Percentiles rank a stretch among this genome's conserved stretches.
Conservation (phyloP, 1,284 basidiomycete genomes). For the Irpex rosettiformis region DNA sequence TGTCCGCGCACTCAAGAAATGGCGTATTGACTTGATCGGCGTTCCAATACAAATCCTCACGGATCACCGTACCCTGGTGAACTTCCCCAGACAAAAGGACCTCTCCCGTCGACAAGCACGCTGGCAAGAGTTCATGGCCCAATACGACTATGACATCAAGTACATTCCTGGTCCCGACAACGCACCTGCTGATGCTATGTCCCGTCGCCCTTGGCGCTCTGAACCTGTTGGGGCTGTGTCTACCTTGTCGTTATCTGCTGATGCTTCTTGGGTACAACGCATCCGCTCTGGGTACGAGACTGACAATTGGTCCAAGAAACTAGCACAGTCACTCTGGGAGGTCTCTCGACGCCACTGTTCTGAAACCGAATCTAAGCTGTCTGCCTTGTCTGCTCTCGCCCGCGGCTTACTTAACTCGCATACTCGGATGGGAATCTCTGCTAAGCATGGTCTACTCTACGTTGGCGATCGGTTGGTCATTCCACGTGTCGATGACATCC, state of each 20-base stretch:
- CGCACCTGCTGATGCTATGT: conserved; percentile 6
- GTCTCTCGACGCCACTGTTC: not conserved
- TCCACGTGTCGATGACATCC: conserved; percentile 8
- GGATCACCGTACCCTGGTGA: not conserved
- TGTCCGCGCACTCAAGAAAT: conserved; percentile 8
- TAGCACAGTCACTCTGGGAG: not conserved
- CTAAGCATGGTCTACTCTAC: not conserved
- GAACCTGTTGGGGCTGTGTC: not conserved
- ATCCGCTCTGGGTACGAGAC: not conserved
- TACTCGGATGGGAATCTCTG: not conserved
- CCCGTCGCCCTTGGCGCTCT: conserved; percentile 11
- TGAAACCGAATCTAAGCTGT: not conserved
- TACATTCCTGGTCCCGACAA: conserved; percentile 25
- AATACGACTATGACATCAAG: not conserved
- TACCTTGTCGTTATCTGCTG: not conserved
- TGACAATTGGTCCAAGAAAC: not conserved
- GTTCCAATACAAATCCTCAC: not conserved
- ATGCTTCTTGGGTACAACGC: not conserved
- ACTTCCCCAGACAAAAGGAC: conserved; percentile 3
- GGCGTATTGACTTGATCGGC: conserved; percentile 1
- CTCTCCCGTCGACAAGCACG: conserved; percentile 3
- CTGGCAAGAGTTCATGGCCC: conserved; percentile 5
- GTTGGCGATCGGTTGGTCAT: conserved; percentile 3
- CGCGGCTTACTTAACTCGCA: not conserved
- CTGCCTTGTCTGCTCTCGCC: not conserved